Evolutionary conservation across 129 eudicot genomes (phyloP), one percentile per base, ranked within the genome.

Genomic region (Saussurea involucrata): DNA sequence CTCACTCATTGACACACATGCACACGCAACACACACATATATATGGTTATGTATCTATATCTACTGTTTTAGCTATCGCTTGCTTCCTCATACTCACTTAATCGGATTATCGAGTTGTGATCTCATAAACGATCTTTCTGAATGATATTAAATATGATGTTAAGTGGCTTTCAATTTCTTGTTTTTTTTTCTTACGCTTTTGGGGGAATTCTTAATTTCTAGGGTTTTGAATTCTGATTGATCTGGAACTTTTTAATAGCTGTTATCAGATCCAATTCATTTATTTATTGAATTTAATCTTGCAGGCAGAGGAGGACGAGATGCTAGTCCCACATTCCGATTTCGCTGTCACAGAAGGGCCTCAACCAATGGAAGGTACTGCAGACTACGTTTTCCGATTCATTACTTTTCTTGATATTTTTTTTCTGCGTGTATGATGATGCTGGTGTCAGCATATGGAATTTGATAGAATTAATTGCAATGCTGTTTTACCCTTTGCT

Each of bases 311-410:
- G 68, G 97, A 89, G 24, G 95, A 90, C 9, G 97, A 93, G 88
- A 90, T 93, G 96, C 90, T 93, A 66, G 93, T 89, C 58, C 98
- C 97, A 28, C 90, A 84, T 87, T 81, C 97, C 0, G 95, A 90
- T 84, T 81, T 84, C 24, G 82, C 84, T 76, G 82, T 84, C 63
- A 74, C 80, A 0, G 95, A 92, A 81, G 96, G 89, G 3, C 88
- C 92, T 82, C 96, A 90, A 60, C 93, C 97, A 5, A 89, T 90
- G 98, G 98, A 93, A 85, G 98, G 98, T 93, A 73, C 72, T 80
- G 24, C 10, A 25, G 5, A 37, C 46, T 53, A 9, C 53, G 60
- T 29, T 69, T 66, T n/a, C 29, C 24, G 75, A 65, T 53, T 36
- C 8, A 20, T 75, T 65, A 33, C 25, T 31, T 71, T 66, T 40